Conservation (phyloP, 2,329 filamentous ascomycete genomes). For the Ophiocordyceps camponoti-saundersi region DNA sequence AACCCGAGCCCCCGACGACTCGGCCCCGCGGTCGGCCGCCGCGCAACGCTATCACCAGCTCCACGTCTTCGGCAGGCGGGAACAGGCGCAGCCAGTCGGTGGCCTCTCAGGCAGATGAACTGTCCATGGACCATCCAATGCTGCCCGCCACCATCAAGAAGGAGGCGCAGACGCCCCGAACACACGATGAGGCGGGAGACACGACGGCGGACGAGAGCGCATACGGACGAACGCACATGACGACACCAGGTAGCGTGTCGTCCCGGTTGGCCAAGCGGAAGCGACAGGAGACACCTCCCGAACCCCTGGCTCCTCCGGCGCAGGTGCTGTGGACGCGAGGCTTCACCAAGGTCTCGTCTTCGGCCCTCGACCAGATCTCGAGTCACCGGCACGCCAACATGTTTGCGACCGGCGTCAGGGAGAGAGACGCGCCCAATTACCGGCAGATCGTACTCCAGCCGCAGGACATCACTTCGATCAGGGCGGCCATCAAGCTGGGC, state of each 20-base stretch:
- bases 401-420: conserved; percentile 59
- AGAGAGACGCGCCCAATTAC: conserved; percentile 62
- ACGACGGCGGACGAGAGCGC: conserved; percentile 37
- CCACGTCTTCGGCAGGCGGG: conserved; percentile 16
- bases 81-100: conserved; percentile 28
- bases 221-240: conserved; percentile 18
- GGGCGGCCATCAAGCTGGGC: conserved; percentile 57
- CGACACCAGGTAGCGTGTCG: conserved; percentile 19
- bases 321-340: conserved; percentile 62
- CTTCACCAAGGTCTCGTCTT: conserved; percentile 55
- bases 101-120: conserved; percentile 29
- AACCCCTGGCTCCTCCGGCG: conserved; percentile 37
- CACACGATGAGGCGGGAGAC: conserved; percentile 36
- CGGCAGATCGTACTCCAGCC: conserved; percentile 56
- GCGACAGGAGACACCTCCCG: conserved; percentile 30
- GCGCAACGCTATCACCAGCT: conserved; percentile 16
- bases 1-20: conserved; percentile 9
- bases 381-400: conserved; percentile 66
- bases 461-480: conserved; percentile 63
- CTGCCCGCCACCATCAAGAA: conserved; percentile 34
- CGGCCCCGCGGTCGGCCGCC: conserved; percentile 19
- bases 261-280: conserved; percentile 35
- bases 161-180: conserved; percentile 37
- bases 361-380: conserved; percentile 59
- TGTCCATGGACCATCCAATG: conserved; percentile 24